A percentile compares a stretch with the other conserved stretches of the same genome.
Evolutionary conservation across 83 land plant genomes (phyloP).

Genomic region (Picea abies): DNA sequence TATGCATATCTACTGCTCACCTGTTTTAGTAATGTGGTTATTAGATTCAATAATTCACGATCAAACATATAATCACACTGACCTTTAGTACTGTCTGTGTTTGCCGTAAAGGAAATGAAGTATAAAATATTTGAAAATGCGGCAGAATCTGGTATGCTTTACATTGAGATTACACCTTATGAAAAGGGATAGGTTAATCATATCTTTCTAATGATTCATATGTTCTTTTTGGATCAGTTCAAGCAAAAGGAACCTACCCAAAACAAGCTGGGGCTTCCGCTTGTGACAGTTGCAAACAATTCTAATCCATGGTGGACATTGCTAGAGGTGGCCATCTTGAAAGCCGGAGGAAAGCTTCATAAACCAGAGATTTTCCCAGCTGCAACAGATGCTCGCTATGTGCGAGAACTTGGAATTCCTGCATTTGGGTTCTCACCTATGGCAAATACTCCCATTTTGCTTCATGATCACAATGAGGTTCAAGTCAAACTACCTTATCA

Average conservation of each 20-base stretch:
- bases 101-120: background rate
- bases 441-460: conserved; percentile 87
- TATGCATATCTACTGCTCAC: background rate
- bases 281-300: conserved; percentile 57
- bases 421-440: conserved; percentile 99
- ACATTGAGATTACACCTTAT: conserved; percentile 1
- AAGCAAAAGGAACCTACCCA: conserved; percentile 40
- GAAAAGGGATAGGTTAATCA: background rate
- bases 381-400: conserved; percentile 91
- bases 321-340: conserved; percentile 69
- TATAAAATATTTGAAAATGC: background rate
- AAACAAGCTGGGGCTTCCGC: conserved; percentile 65
- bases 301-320: conserved; percentile 96
- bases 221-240: conserved; percentile 39
- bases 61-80: no score
- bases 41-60: no score
- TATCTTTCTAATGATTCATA: background rate
- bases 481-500: background rate
- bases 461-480: conserved; percentile 99
- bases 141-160: background rate
- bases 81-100: background rate
- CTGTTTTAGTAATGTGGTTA: background rate
- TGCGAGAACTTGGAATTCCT: conserved; percentile 72
- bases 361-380: conserved; percentile 95
- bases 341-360: conserved; percentile 69